Conservation (phyloP, 805 yeast species). For the Sungouiozyma ichnusensis region DNA sequence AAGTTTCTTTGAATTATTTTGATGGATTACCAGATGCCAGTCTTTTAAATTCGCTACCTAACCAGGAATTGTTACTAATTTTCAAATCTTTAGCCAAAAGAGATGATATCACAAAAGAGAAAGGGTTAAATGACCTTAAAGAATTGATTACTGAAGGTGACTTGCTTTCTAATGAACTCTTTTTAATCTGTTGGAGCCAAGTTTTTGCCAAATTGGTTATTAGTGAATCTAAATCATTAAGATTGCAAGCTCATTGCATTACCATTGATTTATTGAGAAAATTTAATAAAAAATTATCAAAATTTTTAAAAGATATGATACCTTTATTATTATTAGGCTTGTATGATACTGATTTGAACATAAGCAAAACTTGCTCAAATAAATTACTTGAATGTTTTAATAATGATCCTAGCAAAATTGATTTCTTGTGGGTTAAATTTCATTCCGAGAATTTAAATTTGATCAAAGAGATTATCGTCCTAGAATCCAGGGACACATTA, state of each 20-base stretch:
- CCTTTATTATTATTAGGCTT: conserved; percentile 67
- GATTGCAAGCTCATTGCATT: conserved; percentile 51
- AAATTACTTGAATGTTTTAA: conserved; percentile 47
- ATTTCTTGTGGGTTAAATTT: conserved; percentile 52
- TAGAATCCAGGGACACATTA: conserved; percentile 52
- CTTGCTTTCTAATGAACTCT: conserved; percentile 37
- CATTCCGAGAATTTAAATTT: conserved; percentile 45
- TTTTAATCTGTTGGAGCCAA: conserved; percentile 63
- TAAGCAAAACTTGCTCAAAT: conserved; percentile 38
- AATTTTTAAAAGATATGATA: conserved; percentile 58
- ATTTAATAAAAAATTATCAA: conserved; percentile 48
- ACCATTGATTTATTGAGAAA: conserved; percentile 44
- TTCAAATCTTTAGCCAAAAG: conserved; percentile 70
- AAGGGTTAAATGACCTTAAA: conserved; percentile 52
- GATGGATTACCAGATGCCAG: conserved; percentile 70
- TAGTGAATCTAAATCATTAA: conserved; percentile 56
- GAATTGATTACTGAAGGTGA: conserved; percentile 20
- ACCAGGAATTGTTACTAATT: conserved; percentile 38
- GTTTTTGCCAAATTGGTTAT: conserved; percentile 69
- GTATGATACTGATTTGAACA: conserved; percentile 59
- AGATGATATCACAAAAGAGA: conserved; percentile 78
- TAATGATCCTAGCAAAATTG: conserved; percentile 41
- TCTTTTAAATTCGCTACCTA: conserved; percentile 34
- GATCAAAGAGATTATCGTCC: conserved; percentile 39
- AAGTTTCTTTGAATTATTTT: conserved; percentile 62